A percentile compares a stretch with the other conserved stretches of the same genome.
phyloP scores from a whole-genome alignment of 2,329 filamentous ascomycete genomes.

The Fusarium staphyleae region DNA sequence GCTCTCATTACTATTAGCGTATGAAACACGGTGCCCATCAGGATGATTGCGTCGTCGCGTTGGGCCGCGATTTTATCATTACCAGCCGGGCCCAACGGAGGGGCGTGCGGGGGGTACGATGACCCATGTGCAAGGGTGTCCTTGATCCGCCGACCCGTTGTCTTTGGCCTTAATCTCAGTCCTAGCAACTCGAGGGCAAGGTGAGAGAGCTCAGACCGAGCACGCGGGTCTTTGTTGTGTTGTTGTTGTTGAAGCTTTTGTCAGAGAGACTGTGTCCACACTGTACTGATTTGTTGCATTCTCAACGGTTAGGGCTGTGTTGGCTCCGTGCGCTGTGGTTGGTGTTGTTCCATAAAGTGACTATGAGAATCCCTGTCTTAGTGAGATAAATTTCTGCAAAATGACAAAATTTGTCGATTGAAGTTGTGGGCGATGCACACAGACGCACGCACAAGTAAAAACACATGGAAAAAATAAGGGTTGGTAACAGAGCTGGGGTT shows the following conservation, averaged over 20 bases:
- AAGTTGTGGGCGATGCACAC: conserved; percentile 29
- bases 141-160: conserved; percentile 35
- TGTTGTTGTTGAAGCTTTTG: neutral
- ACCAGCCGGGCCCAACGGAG: conserved; percentile 32
- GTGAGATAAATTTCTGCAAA: conserved; percentile 10
- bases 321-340: conserved; percentile 20
- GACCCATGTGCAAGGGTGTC: conserved; percentile 15
- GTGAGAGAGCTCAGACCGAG: conserved; percentile 42
- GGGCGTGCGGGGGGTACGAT: conserved; percentile 30
- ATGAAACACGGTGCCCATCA: conserved; percentile 41
- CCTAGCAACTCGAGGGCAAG: conserved; percentile 33
- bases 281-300: conserved; percentile 36
- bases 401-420: conserved; percentile 15
- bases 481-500: conserved; percentile 27
- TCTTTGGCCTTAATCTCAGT: conserved; percentile 41
- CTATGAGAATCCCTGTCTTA: conserved; percentile 25
- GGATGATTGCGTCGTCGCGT: conserved; percentile 35
- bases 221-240: conserved; percentile 15
- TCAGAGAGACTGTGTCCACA: conserved; percentile 19
- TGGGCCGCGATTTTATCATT: conserved; percentile 41
- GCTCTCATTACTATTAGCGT: conserved; percentile 39
- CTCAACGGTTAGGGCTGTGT: conserved; percentile 19
- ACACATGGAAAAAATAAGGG: conserved; percentile 26
- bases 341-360: conserved; percentile 16
- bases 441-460: conserved; percentile 24